Evolutionary conservation across 768 basidiomycete genomes (phyloP).

Genomic region (Trametes maxima): DNA sequence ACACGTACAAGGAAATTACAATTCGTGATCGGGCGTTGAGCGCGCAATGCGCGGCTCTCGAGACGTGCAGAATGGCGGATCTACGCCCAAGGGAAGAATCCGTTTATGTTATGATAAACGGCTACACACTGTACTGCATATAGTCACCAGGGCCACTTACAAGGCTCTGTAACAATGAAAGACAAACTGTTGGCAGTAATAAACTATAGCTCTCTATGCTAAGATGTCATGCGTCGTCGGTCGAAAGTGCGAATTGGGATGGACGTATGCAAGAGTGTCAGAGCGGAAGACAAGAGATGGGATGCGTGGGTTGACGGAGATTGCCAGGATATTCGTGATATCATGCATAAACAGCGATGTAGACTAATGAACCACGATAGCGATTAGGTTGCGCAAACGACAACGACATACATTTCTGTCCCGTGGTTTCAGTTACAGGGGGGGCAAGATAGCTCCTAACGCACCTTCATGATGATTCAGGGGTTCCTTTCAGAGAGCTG

Average conservation of each 20-base stretch:
- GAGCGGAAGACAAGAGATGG: background rate
- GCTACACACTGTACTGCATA: slow-evolving; percentile 4
- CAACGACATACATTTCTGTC: background rate
- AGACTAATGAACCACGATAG: background rate
- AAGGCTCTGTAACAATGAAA: background rate
- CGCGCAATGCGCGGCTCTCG: too few relatives aligned
- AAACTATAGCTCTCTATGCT: slow-evolving; percentile 6
- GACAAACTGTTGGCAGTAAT: background rate
- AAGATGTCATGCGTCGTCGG: background rate
- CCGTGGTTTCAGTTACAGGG: background rate
- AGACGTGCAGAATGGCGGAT: background rate
- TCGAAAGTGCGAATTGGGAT: background rate
- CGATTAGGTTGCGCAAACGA: background rate
- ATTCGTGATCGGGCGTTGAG: too few relatives aligned
- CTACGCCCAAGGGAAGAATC: too few relatives aligned
- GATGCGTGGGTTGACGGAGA: background rate
- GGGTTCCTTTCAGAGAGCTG: slow-evolving; percentile 18
- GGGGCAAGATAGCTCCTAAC: background rate
- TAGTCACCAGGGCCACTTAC: background rate
- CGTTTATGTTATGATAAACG: slow-evolving; percentile 5
- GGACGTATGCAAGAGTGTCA: slow-evolving; percentile 18
- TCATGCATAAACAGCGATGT: background rate
- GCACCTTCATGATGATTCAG: slow-evolving; percentile 1
- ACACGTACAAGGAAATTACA: background rate
- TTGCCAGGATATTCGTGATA: background rate